Evolutionary conservation across 768 basidiomycete species (phyloP).

Genomic region (Hypholoma fasciculare): DNA sequence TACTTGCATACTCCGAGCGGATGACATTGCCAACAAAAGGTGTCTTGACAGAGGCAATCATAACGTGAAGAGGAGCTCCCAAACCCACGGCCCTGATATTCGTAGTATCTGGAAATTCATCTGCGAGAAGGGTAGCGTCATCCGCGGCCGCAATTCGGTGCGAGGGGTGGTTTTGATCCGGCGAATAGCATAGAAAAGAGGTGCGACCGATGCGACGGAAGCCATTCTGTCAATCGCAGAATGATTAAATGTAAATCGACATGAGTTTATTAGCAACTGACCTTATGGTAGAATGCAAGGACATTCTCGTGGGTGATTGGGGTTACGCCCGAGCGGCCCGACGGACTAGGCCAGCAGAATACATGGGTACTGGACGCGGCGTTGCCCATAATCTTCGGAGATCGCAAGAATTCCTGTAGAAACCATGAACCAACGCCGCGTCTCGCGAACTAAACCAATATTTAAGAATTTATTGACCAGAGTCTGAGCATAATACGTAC

Average conservation of each 20-base stretch:
- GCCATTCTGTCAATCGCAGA: conserved; percentile 14
- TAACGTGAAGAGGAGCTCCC: conserved; percentile 6
- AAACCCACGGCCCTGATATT: not conserved
- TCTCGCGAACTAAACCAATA: not conserved
- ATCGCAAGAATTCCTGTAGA: not conserved
- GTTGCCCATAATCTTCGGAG: not conserved
- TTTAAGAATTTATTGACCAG: not conserved
- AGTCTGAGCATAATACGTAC: not conserved
- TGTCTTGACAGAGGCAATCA: not conserved
- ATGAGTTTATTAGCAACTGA: not conserved
- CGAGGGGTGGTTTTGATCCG: conserved; percentile 21
- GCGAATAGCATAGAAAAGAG: conserved; percentile 21
- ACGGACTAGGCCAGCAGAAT: conserved; percentile 3
- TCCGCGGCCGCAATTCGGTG: conserved; percentile 2
- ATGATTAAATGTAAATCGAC: not conserved
- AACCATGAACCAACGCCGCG: conserved; percentile 4
- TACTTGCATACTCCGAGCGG: not conserved
- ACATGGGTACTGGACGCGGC: not conserved
- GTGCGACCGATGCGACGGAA: conserved; percentile 28
- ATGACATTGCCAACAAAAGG: not conserved
- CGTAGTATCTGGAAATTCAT: not conserved
- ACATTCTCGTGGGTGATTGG: not conserved
- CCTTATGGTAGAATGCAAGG: not conserved
- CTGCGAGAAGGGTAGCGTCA: conserved; percentile 2
- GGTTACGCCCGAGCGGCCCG: not conserved